phyloP scores from a whole-genome alignment of 2,329 filamentous ascomycete species.

The Podosphaera aphanis region DNA sequence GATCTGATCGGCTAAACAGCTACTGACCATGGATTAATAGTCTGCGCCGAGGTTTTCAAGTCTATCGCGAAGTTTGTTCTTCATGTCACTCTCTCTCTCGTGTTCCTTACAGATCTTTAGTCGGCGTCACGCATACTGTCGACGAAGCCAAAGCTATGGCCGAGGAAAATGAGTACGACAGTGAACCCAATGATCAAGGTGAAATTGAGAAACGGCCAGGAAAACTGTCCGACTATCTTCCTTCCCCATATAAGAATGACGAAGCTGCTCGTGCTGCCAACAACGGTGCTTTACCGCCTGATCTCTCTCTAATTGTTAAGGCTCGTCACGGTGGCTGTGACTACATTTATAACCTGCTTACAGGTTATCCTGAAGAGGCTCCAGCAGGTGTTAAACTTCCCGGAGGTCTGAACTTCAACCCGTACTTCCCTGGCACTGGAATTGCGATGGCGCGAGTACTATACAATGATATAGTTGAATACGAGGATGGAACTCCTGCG shows the following conservation, averaged over 20 bases:
- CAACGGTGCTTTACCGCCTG: conserved; percentile 89
- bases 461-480: conserved; percentile 92
- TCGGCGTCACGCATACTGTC: conserved; percentile 80
- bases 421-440: conserved; percentile 96
- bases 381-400: conserved; percentile 71
- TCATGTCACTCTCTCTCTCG: conserved; percentile 91
- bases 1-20: conserved; percentile 3
- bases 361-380: conserved; percentile 89
- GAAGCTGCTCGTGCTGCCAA: conserved; percentile 95
- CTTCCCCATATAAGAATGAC: conserved; percentile 91
- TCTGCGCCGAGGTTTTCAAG: conserved; percentile 96
- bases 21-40: conserved; percentile 23
- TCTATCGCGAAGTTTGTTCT: conserved; percentile 95
- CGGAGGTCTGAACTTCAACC: conserved; percentile 96
- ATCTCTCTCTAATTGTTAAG: conserved; percentile 96
- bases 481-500: conserved; percentile 86
- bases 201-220: conserved; percentile 96
- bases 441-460: conserved; percentile 98
- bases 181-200: conserved; percentile 91
- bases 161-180: conserved; percentile 96
- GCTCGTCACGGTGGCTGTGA: conserved; percentile 91
- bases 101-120: conserved; percentile 78
- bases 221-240: conserved; percentile 96
- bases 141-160: conserved; percentile 94
- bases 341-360: conserved; percentile 94